Evolutionary conservation across 2,329 filamentous ascomycete genomes (phyloP).

Genomic region (Fusarium verrucosum): DNA sequence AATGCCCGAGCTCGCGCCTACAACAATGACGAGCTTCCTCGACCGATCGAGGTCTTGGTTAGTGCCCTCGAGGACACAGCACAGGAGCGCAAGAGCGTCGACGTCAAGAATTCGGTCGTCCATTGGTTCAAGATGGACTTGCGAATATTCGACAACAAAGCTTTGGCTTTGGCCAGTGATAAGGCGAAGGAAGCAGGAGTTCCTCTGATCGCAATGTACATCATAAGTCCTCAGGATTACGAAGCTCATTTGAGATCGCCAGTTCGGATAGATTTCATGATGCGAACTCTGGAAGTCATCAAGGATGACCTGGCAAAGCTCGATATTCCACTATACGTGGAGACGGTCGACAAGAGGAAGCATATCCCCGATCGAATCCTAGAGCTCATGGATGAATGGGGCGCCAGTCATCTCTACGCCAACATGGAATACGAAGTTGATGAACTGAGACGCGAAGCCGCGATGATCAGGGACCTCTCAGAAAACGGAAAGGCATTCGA

Average conservation of each 20-base stretch:
- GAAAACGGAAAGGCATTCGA: constrained; percentile 73
- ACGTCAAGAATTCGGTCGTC: constrained; percentile 71
- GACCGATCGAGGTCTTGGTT: constrained; percentile 76
- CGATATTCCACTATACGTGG: constrained; percentile 81
- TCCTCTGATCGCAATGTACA: constrained; percentile 79
- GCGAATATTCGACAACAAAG: constrained; percentile 76
- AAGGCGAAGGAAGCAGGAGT: constrained; percentile 72
- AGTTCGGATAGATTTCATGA: constrained; percentile 79
- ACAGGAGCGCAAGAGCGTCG: constrained; percentile 59
- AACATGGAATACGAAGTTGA: constrained; percentile 95
- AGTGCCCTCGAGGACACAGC: constrained; percentile 69
- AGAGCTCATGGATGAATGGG: constrained; percentile 75
- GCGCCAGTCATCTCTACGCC: constrained; percentile 76
- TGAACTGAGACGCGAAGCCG: constrained; percentile 80
- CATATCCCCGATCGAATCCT: constrained; percentile 69
- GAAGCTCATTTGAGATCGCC: constrained; percentile 81
- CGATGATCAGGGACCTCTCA: constrained; percentile 68
- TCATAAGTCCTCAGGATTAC: constrained; percentile 84
- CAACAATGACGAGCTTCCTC: constrained; percentile 71
- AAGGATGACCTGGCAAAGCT: constrained; percentile 72
- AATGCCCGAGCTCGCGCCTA: constrained; percentile 81
- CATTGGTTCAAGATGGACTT: constrained; percentile 94
- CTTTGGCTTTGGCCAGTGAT: constrained; percentile 71
- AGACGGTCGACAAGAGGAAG: constrained; percentile 73
- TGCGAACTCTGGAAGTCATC: constrained; percentile 75